Base-by-base conservation (phyloP, 805 yeast genomes). In the Saccharomyces eubayanus region DNA sequence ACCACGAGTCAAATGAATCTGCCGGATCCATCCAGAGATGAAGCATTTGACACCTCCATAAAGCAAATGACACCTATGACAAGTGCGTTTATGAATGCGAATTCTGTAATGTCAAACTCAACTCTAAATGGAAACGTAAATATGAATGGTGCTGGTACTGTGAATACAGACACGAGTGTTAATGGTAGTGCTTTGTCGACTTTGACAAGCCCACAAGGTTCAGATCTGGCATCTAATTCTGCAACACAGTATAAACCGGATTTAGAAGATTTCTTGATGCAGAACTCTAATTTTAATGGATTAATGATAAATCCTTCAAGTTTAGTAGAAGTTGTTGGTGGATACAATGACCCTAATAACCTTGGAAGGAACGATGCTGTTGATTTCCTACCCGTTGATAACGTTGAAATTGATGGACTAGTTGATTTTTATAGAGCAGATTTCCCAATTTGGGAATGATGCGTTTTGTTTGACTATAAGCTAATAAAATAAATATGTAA, bases 241-340 rank as follows among this genome's bases (percentile, higher is more conserved):
- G 51, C 57, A 21, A 57, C 54, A 4, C 58, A 63, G 20, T 56
- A 60, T 28, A 59, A 65, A 1, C 72, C 70, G n/a, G 69, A 65
- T 36, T 68, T 67, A 46, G 72, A 69, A 48, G 72, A 69, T 52
- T 69, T 69, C 53, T 59, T 68, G 55, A 60, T 61, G 53, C 69
- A 67, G 47, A 65, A 62, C 36, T 59, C 70, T 12, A 63, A 64
- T 40, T 61, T 67, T 27, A 65, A 63, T 49, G 71, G 69, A 20
- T 56, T 67, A 21, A 60, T 66, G 60, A 63, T 65, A 12, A 66
- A 67, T 48, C 67, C 70, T 24, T 61, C 68, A 1, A 62, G 62
- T 49, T 58, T 67, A 11, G 64, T 64, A 28, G 71, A 66, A 49
- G 71, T 70, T 27, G 69, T 67, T 11, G 59, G 64, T 48, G 65